Percentiles rank a stretch among this genome's conserved stretches.
Conservation (phyloP, 805 yeast genomes). For the Kazachstania taianensis region DNA sequence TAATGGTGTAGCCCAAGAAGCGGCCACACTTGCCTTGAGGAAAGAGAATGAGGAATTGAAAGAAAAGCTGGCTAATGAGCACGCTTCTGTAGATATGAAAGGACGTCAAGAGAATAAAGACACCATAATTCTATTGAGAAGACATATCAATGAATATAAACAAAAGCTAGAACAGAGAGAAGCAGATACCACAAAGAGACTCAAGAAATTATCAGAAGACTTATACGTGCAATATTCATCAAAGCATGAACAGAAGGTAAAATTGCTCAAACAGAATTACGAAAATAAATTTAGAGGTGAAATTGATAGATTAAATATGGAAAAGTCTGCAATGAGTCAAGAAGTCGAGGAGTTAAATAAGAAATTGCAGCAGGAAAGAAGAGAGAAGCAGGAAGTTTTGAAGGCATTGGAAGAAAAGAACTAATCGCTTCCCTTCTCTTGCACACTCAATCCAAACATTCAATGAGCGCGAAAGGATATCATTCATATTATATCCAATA, state of each 20-base stretch:
- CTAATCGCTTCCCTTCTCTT: too few relatives aligned
- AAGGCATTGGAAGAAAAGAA: constrained; percentile 36
- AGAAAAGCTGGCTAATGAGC: constrained; percentile 8
- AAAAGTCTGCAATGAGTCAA: constrained; percentile 37
- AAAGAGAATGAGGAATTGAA: constrained; percentile 21
- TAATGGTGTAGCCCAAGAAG: constrained; percentile 6
- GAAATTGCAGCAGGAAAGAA: constrained; percentile 40
- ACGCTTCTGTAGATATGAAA: constrained; percentile 8
- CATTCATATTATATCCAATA: background rate
- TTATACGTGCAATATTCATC: constrained; percentile 64
- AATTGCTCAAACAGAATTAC: constrained; percentile 47
- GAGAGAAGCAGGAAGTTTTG: constrained; percentile 49
- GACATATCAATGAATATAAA: constrained; percentile 23
- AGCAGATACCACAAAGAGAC: constrained; percentile 40
- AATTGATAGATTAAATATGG: constrained; percentile 33
- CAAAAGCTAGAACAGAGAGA: constrained; percentile 34
- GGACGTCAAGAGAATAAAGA: constrained; percentile 9
- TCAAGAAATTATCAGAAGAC: constrained; percentile 58
- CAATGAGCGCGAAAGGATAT: background rate
- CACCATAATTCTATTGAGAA: constrained; percentile 11
- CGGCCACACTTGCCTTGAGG: too few relatives aligned
- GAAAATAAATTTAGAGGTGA: constrained; percentile 43
- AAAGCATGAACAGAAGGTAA: constrained; percentile 66
- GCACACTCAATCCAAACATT: background rate
- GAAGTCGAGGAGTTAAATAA: constrained; percentile 44